Conservation (phyloP, 176 grass and related monocot species). For the Alopecurus myosuroides region DNA sequence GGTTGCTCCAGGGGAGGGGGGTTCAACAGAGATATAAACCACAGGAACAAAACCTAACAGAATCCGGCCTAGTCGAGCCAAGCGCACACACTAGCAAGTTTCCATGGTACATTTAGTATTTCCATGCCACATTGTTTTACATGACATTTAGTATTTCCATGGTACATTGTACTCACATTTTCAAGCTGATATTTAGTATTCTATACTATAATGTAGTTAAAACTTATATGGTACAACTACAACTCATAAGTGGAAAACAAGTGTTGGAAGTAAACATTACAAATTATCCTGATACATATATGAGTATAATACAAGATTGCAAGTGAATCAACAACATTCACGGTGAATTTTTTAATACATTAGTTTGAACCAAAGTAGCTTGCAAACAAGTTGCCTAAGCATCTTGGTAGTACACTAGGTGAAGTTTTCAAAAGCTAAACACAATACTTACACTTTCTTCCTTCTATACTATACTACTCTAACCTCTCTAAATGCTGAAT, state of each 20-base stretch:
- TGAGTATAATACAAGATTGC: neutral
- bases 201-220: neutral
- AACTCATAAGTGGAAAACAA: neutral
- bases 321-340: neutral
- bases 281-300: neutral
- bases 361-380: neutral
- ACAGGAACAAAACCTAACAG: no score
- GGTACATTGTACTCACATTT: neutral
- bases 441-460: neutral
- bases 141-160: neutral
- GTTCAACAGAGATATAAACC: no score
- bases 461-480: neutral
- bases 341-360: neutral
- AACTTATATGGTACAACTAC: neutral
- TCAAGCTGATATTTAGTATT: neutral
- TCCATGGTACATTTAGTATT: neutral
- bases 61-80: no score
- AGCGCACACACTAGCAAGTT: no score
- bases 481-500: slow-evolving; percentile 5
- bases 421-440: neutral
- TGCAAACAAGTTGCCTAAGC: neutral
- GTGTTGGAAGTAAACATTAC: neutral
- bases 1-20: no score
- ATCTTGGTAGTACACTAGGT: neutral
- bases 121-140: neutral